Evolutionary conservation across 2,329 filamentous ascomycete species (phyloP).

Genomic region (Xylariaceae sp.): DNA sequence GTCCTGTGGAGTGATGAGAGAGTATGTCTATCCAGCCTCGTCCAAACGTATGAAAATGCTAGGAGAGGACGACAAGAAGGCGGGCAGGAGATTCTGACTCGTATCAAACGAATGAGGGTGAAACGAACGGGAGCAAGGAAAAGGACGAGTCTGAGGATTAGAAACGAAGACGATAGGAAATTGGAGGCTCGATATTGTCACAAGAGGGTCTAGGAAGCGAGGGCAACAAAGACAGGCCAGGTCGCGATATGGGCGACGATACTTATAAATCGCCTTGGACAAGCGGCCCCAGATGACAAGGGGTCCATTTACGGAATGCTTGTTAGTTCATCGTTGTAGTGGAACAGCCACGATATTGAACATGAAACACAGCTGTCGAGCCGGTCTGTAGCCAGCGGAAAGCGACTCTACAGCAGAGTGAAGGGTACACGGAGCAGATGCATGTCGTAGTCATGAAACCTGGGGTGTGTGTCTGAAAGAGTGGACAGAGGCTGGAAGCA

Average conservation of each 20-base stretch:
- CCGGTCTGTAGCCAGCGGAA: conserved; percentile 4
- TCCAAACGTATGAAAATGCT: conserved; percentile 9
- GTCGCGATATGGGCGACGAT: conserved; percentile 30
- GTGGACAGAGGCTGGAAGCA: conserved; percentile 34
- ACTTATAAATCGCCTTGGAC: conserved; percentile 27
- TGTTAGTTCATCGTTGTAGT: conserved; percentile 38
- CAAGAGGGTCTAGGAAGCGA: conserved; percentile 27
- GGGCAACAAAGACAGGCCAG: conserved; percentile 23
- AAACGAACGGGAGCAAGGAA: conserved; percentile 29
- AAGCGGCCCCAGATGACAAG: conserved; percentile 26
- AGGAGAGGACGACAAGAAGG: conserved; percentile 10
- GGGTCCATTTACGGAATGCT: conserved; percentile 39
- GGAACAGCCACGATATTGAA: conserved; percentile 29
- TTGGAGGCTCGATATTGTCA: conserved; percentile 24
- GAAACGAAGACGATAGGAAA: conserved; percentile 28
- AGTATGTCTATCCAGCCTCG: conserved; percentile 9
- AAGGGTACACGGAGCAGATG: conserved; percentile 27
- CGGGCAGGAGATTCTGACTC: conserved; percentile 22
- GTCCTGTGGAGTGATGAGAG: conserved; percentile 3
- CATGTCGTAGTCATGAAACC: conserved; percentile 46
- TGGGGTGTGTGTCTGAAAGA: conserved; percentile 44
- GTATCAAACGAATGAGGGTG: conserved; percentile 39
- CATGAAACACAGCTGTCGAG: conserved; percentile 31
- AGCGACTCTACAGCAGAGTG: conserved; percentile 14
- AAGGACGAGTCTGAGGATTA: conserved; percentile 17